phyloP scores from a whole-genome alignment of 768 basidiomycete species.

The Gautieria morchelliformis region DNA sequence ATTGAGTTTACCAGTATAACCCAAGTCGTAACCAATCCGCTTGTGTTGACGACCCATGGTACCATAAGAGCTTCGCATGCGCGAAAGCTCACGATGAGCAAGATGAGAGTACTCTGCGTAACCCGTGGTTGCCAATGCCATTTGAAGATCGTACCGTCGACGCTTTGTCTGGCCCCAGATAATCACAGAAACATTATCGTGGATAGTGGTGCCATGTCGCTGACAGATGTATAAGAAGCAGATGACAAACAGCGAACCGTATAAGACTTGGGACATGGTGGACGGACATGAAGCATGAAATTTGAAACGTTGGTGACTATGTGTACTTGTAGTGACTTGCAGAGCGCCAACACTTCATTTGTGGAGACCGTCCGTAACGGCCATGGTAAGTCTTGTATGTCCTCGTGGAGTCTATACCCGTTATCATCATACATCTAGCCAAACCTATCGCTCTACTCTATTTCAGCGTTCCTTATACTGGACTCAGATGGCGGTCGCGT shows the following conservation, averaged over 20 bases:
- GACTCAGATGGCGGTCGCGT: slow-evolving; percentile 95
- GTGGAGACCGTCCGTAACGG: neutral
- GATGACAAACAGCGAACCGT: neutral
- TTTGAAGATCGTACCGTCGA: neutral
- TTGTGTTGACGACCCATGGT: slow-evolving; percentile 6
- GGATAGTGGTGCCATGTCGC: neutral
- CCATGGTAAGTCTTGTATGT: neutral
- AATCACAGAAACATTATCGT: neutral
- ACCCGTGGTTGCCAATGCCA: neutral
- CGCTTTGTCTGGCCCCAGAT: neutral
- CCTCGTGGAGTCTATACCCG: neutral
- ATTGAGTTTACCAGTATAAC: slow-evolving; percentile 46
- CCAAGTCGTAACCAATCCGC: slow-evolving; percentile 39
- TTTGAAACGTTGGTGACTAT: neutral
- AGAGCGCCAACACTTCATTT: neutral
- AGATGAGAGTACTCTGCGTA: neutral
- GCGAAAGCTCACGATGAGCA: slow-evolving; percentile 2
- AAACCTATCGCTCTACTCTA: slow-evolving; percentile 82
- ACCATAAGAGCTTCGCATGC: slow-evolving; percentile 8
- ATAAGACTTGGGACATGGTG: neutral
- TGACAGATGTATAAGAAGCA: neutral
- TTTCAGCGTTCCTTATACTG: slow-evolving; percentile 81
- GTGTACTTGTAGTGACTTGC: neutral
- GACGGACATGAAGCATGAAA: neutral
- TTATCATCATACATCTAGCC: slow-evolving; percentile 16